Percentiles rank a stretch among this genome's conserved stretches.
Evolutionary conservation across 2,329 filamentous ascomycete genomes (phyloP).

Genomic region (Elsinoe ampelina): DNA sequence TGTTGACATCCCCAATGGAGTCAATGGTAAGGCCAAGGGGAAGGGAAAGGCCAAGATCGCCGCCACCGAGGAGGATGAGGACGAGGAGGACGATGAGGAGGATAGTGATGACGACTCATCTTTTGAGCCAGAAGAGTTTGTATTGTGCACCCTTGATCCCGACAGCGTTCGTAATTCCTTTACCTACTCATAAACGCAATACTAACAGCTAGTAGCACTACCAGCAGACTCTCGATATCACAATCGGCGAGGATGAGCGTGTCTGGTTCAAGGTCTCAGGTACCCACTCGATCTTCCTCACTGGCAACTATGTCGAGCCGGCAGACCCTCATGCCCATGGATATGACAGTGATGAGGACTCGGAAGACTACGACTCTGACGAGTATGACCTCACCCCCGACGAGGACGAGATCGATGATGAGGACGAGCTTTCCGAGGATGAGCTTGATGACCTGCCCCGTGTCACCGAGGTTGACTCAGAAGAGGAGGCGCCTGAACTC

Average conservation of each 20-base stretch:
- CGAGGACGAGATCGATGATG: constrained; percentile 60
- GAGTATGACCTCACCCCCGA: constrained; percentile 71
- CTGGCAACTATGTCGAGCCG: constrained; percentile 86
- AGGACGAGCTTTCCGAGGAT: constrained; percentile 42
- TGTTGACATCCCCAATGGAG: constrained; percentile 53
- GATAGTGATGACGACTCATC: constrained; percentile 55
- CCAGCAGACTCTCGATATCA: constrained; percentile 92
- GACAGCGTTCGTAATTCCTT: constrained; percentile 58
- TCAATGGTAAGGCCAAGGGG: constrained; percentile 53
- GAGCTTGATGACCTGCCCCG: constrained; percentile 58
- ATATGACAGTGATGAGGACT: constrained; percentile 48
- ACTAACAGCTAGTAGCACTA: constrained; percentile 57
- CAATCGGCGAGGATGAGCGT: constrained; percentile 75
- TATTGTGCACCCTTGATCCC: constrained; percentile 91
- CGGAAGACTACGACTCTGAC: constrained; percentile 46
- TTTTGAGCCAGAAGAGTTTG: constrained; percentile 72
- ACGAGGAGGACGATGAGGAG: constrained; percentile 36
- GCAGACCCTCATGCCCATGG: constrained; percentile 54
- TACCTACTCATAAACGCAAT: constrained; percentile 8
- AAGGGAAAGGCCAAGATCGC: constrained; percentile 58
- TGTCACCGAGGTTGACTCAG: constrained; percentile 70
- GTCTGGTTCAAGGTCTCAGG: constrained; percentile 89
- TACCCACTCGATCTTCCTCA: constrained; percentile 83
- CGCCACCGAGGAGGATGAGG: constrained; percentile 42
- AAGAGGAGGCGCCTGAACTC: constrained; percentile 55